These are phyloP conservation scores for Eucalyptus marginata DNA, from an alignment of 345 rosid species.

Conservation along the genomic window DNA sequence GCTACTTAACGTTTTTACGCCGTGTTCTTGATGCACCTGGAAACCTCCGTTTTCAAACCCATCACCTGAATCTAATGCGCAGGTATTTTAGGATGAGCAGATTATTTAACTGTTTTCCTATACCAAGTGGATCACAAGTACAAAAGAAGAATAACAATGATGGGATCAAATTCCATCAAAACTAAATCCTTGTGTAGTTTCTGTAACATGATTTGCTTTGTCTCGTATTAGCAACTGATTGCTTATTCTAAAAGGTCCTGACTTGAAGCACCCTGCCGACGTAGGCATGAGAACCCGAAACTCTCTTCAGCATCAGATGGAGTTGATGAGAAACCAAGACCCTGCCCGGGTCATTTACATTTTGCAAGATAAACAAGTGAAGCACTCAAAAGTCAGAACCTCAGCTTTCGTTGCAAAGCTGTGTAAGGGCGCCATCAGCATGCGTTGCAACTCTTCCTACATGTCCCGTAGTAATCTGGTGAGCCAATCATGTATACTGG, in stretches of 20 bases:
- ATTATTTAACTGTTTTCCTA: background rate
- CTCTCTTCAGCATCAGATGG: background rate
- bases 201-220: background rate
- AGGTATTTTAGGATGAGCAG: background rate
- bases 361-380: background rate
- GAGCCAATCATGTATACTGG: conserved; percentile 87
- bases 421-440: background rate
- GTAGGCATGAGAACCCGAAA: background rate
- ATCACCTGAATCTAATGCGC: background rate
- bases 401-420: background rate
- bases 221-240: background rate
- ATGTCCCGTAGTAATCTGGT: conserved; percentile 82
- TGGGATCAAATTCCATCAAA: background rate
- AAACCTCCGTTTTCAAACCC: background rate
- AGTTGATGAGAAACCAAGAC: background rate
- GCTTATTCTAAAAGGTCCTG: background rate
- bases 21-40: background rate
- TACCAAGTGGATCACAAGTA: background rate
- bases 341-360: background rate
- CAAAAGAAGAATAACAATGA: background rate
- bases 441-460: conserved; percentile 68
- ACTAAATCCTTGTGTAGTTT: background rate
- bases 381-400: background rate
- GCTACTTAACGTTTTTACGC: background rate
- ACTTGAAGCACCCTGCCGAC: background rate